phyloP scores from a whole-genome alignment of 495 filamentous ascomycete species.

The Neurospora pannonica region DNA sequence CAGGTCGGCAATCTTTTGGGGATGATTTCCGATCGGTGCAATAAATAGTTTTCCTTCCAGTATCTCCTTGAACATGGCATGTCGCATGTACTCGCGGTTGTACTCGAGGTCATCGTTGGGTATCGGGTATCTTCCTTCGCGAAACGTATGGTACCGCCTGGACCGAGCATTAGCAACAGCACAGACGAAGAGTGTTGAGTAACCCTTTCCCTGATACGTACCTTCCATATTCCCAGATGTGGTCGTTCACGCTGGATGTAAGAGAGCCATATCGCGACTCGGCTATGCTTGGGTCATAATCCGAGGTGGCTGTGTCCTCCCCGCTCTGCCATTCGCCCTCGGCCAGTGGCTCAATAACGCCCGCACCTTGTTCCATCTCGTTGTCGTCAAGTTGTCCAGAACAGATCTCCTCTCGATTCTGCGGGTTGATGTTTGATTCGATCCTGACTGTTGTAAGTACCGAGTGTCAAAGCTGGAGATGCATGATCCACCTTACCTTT shows the following conservation, averaged over 20 bases:
- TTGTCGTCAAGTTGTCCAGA: not conserved
- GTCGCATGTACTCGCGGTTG: conserved; percentile 40
- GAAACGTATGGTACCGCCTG: conserved; percentile 27
- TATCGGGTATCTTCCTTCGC: conserved; percentile 23
- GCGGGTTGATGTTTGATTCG: not conserved
- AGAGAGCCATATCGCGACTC: conserved; percentile 23
- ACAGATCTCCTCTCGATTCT: not conserved
- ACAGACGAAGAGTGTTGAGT: not conserved
- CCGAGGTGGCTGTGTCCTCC: conserved; percentile 18
- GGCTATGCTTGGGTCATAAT: conserved; percentile 19
- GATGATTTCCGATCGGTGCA: conserved; percentile 46
- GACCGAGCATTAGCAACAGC: not conserved
- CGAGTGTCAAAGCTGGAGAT: not conserved
- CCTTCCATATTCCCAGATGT: conserved; percentile 30
- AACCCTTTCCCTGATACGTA: not conserved
- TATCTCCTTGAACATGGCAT: conserved; percentile 48
- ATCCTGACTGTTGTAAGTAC: not conserved
- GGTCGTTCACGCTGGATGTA: conserved; percentile 23
- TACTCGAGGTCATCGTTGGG: conserved; percentile 32
- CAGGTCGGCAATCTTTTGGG: conserved; percentile 55
- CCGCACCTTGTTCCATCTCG: conserved; percentile 17
- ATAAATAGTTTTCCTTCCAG: conserved; percentile 49
- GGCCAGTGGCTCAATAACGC: conserved; percentile 12
- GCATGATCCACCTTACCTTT: not conserved
- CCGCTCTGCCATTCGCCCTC: conserved; percentile 8